Conservation (phyloP, 1,284 basidiomycete genomes). For the Melampsora americana region DNA sequence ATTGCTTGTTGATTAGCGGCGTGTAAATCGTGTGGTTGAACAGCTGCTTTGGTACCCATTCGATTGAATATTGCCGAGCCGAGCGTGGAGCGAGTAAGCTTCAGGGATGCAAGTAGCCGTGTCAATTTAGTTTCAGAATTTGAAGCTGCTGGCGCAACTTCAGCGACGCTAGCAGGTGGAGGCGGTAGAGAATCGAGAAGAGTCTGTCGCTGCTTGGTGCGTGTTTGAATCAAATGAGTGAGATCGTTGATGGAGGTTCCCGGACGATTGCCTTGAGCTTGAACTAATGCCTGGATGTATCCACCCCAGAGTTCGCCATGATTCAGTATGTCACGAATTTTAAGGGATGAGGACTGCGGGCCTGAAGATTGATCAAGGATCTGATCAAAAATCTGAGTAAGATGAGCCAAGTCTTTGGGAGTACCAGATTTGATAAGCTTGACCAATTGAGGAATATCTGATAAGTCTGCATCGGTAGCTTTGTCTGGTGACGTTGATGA, state of each 20-base stretch:
- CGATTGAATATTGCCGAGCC: conserved; percentile 34
- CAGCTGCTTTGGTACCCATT: conserved; percentile 18
- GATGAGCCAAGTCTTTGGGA: not conserved
- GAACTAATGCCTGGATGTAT: conserved; percentile 26
- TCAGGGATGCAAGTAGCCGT: conserved; percentile 7
- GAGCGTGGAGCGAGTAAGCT: conserved; percentile 8
- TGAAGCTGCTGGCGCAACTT: not conserved
- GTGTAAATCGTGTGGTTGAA: conserved; percentile 25
- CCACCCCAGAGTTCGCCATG: conserved; percentile 12
- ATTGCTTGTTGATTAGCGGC: conserved; percentile 35
- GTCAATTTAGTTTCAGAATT: not conserved
- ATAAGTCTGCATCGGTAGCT: too few relatives aligned
- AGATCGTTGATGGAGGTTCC: conserved; percentile 12
- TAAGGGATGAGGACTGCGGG: not conserved
- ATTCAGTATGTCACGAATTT: conserved; percentile 2
- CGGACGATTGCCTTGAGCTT: not conserved
- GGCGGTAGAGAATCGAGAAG: conserved; percentile 12
- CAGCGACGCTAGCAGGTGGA: not conserved
- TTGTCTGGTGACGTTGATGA: too few relatives aligned
- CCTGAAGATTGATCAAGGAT: not conserved
- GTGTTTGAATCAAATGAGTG: conserved; percentile 4
- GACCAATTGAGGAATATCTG: not conserved
- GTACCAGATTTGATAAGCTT: not conserved
- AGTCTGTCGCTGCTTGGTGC: conserved; percentile 13
- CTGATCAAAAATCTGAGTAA: not conserved